A percentile compares a stretch with the other conserved stretches of the same genome.
Conservation (phyloP, 2,329 filamentous ascomycete genomes). For the Claviceps pazoutovae region DNA sequence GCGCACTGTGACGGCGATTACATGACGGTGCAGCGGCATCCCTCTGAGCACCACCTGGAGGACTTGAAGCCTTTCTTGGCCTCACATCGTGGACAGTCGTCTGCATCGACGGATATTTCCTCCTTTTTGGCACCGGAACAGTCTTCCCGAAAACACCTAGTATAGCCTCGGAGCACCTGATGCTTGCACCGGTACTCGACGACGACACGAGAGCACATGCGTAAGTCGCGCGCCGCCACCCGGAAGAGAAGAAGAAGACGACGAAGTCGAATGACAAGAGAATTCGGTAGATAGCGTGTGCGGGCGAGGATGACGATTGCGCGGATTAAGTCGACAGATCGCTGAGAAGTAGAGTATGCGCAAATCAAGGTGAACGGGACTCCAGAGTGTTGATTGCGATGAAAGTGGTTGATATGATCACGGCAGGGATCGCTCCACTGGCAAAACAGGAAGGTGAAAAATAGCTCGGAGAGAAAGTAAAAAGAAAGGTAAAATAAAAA, state of each 20-base stretch:
- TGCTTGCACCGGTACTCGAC: constrained; percentile 25
- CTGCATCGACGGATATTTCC: constrained; percentile 16
- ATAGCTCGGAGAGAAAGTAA: too few species aligned
- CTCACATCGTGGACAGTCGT: constrained; percentile 23
- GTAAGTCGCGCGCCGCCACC: not conserved
- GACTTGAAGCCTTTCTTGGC: constrained; percentile 16
- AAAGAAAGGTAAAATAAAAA: not conserved
- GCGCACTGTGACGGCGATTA: constrained; percentile 3
- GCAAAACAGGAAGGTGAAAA: not conserved
- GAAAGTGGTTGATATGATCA: not conserved
- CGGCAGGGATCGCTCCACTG: not conserved
- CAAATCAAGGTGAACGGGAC: not conserved
- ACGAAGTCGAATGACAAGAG: not conserved
- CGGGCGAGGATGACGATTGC: not conserved
- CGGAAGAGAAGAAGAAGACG: not conserved
- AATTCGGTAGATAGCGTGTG: not conserved
- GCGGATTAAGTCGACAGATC: not conserved
- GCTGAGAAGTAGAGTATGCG: not conserved
- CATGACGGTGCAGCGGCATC: constrained; percentile 18
- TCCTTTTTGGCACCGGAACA: constrained; percentile 17
- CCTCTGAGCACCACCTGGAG: constrained; percentile 23
- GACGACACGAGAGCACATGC: constrained; percentile 21
- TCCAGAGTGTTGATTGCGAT: not conserved
- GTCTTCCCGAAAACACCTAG: constrained; percentile 19
- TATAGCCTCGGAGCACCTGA: constrained; percentile 20